Evolutionary conservation across 2,329 filamentous ascomycete genomes (phyloP), one percentile per base, ranked within the genome.

Genomic region (Pseudogymnoascus sp.): DNA sequence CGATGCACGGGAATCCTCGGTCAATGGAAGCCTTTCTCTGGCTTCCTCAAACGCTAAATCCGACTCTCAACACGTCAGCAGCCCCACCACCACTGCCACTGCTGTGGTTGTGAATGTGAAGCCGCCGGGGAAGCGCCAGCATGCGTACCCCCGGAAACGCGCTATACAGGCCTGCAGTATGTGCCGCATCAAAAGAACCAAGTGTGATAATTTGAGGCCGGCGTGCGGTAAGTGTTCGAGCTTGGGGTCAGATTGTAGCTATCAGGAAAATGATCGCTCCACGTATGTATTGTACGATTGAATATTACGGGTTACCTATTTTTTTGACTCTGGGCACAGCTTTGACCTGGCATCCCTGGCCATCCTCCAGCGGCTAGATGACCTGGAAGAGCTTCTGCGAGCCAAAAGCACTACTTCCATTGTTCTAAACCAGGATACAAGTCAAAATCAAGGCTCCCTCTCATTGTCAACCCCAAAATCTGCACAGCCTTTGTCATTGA

Each of bases 81-180:
- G 37, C 37, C 37, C 14, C 37, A 28, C 25, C 25, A 14, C 31
- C 31, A 10, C 31, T 13, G 8, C 31, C 8, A 36, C 37, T 39
- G 13, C 37, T 39, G 37, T 39, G 37, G 37, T n/a, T 39, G n/a
- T 7, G 7, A 39, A 39, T n/a, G n/a, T n/a, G n/a, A n/a, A n/a
- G 37, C 14, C 14, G 37, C 37, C 37, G 37, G 6, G 37, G 7
- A 39, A 39, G 37, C 37, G 37, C 37, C 14, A 39, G n/a, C 37
- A 39, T 5, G 37, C 37, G 14, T 39, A 39, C 16, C 72, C 73
- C 36, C 69, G 73, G 39, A 74, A 73, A 62, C 68, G 73, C 43
- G 73, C 73, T 31, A 70, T 74, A 39, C 68, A 69, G 64, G 73
- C 73, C 10, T 75, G 73, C 64, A 71, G 73, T 62, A 71, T 70